A percentile compares a stretch with the other conserved stretches of the same genome.
phyloP scores from a whole-genome alignment of 2,329 filamentous ascomycete species.

The Ceratocystis diversiconidia region DNA sequence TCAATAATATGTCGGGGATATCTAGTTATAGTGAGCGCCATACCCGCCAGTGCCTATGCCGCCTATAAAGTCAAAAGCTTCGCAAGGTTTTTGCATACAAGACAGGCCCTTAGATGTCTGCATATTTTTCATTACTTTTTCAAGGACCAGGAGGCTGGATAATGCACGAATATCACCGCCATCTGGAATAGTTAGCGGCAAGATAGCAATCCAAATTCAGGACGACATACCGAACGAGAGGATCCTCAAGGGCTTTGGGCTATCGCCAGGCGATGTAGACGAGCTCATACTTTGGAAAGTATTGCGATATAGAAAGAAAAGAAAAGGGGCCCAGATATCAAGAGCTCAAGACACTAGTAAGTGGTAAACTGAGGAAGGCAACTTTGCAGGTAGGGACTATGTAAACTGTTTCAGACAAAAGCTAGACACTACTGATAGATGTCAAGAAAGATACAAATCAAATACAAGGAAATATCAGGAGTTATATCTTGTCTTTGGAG shows the following conservation, averaged over 20 bases:
- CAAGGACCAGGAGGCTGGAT: constrained; percentile 22
- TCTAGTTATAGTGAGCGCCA: not conserved
- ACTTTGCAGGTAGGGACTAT: too few species aligned
- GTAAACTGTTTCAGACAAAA: too few species aligned
- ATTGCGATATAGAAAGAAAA: too few species aligned
- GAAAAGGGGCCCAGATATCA: too few species aligned
- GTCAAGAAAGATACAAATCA: too few species aligned
- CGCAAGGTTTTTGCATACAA: constrained; percentile 21
- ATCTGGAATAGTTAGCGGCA: constrained; percentile 17
- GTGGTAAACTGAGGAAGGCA: too few species aligned
- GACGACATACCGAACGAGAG: not conserved
- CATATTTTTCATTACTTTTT: constrained; percentile 22
- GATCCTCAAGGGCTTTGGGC: not conserved
- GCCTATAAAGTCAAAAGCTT: constrained; percentile 24
- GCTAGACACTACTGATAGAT: too few species aligned
- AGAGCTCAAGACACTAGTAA: too few species aligned
- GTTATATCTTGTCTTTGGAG: too few species aligned
- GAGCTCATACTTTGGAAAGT: too few species aligned
- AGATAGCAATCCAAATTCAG: not conserved
- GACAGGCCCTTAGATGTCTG: constrained; percentile 15
- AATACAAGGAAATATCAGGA: too few species aligned
- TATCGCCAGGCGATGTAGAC: too few species aligned
- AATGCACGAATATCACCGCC: constrained; percentile 22
- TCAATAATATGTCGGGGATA: not conserved
- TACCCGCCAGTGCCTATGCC: constrained; percentile 24